Percentiles rank a stretch among this genome's conserved stretches.
phyloP scores from a whole-genome alignment of 441 rosid genomes.

The Metrosideros polymorpha region DNA sequence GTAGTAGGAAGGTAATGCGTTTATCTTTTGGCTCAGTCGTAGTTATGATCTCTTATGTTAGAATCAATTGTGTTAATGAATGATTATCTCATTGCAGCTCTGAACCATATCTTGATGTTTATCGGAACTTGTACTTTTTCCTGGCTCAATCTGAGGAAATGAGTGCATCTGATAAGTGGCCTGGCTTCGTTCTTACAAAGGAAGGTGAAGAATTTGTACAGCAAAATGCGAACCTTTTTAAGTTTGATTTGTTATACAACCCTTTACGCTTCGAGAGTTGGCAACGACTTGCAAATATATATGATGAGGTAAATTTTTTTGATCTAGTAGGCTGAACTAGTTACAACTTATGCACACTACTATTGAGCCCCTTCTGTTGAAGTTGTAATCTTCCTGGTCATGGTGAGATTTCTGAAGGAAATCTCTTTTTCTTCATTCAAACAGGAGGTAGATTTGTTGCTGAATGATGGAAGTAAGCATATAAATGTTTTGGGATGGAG shows the following conservation, averaged over 20 bases:
- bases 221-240: slow-evolving; percentile 83
- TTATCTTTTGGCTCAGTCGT: background rate
- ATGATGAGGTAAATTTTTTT: slow-evolving; percentile 77
- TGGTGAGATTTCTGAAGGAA: background rate
- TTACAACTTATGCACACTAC: background rate
- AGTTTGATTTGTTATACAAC: slow-evolving; percentile 87
- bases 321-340: background rate
- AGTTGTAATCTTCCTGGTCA: background rate
- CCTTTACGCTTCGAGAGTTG: slow-evolving; percentile 95
- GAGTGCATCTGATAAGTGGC: slow-evolving; percentile 98
- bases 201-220: slow-evolving; percentile 99
- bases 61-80: slow-evolving; percentile 9
- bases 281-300: slow-evolving; percentile 93
- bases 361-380: background rate
- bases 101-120: slow-evolving; percentile 79
- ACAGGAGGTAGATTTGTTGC: slow-evolving; percentile 98
- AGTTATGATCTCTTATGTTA: background rate
- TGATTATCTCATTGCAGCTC: slow-evolving; percentile 58
- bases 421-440: slow-evolving; percentile 20
- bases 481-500: slow-evolving; percentile 94
- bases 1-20: slow-evolving; percentile 45
- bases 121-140: slow-evolving; percentile 79
- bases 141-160: slow-evolving; percentile 94
- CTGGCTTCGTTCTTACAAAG: slow-evolving; percentile 96
- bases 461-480: slow-evolving; percentile 99